phyloP scores from a whole-genome alignment of 176 grass and related monocot genomes.

The Aegilops umbellulata region DNA sequence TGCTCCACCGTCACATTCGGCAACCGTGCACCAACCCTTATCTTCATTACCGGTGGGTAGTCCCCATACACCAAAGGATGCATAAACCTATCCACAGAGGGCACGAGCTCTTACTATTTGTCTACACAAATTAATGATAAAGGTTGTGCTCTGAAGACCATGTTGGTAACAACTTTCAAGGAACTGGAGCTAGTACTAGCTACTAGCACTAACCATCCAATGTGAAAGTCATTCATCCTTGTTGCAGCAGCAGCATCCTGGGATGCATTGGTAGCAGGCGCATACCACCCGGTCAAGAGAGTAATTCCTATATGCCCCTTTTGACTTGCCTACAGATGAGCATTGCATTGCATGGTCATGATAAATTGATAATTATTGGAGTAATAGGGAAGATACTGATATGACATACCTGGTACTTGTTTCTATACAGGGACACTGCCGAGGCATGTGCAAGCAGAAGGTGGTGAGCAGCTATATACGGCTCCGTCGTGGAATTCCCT shows the following conservation, averaged over 20 bases:
- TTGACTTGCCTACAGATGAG: constrained; percentile 34
- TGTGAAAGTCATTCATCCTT: constrained; percentile 40
- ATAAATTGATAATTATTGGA: too few relatives aligned
- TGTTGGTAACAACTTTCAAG: not conserved
- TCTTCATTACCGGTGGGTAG: constrained; percentile 64
- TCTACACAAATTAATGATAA: not conserved
- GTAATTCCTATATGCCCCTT: constrained; percentile 67
- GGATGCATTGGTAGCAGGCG: constrained; percentile 31
- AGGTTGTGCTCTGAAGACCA: not conserved
- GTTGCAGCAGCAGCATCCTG: constrained; percentile 48
- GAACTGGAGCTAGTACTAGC: too few relatives aligned
- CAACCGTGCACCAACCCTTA: constrained; percentile 44
- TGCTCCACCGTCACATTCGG: constrained; percentile 36
- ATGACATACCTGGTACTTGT: not conserved
- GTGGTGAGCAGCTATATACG: too few relatives aligned
- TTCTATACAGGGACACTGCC: too few relatives aligned
- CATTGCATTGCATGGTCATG: too few relatives aligned
- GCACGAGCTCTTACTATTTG: not conserved
- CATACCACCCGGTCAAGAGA: constrained; percentile 54
- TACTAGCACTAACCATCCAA: too few relatives aligned
- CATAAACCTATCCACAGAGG: constrained; percentile 35
- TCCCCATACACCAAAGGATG: constrained; percentile 32
- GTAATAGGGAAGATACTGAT: not conserved
- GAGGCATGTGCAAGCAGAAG: too few relatives aligned
- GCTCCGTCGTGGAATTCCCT: too few relatives aligned